Conservation (phyloP, 2,329 filamentous ascomycete genomes). For the Colletotrichum costaricense region DNA sequence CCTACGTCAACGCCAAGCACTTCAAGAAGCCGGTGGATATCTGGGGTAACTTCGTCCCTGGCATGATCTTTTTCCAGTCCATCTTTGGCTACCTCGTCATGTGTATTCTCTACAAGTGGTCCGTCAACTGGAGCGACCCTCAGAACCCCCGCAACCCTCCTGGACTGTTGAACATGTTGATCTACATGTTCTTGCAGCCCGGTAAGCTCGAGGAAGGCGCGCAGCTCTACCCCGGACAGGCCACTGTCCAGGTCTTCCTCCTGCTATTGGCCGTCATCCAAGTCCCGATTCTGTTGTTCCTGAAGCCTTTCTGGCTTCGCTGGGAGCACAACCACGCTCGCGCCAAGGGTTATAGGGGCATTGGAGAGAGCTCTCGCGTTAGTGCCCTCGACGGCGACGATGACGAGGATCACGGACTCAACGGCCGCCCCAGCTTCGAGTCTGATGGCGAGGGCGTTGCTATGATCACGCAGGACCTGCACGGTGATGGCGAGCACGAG, state of each 20-base stretch:
- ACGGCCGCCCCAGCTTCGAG: slow-evolving; percentile 61
- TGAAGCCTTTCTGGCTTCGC: slow-evolving; percentile 96
- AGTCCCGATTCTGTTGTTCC: slow-evolving; percentile 89
- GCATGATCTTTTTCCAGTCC: slow-evolving; percentile 99
- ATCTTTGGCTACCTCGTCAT: slow-evolving; percentile 98
- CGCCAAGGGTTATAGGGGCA: slow-evolving; percentile 89
- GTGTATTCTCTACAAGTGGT: slow-evolving; percentile 98
- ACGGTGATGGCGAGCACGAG: slow-evolving; percentile 82
- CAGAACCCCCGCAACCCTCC: slow-evolving; percentile 77
- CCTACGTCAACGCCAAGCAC: slow-evolving; percentile 92
- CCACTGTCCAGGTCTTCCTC: slow-evolving; percentile 78
- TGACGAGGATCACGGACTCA: slow-evolving; percentile 75
- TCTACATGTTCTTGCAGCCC: slow-evolving; percentile 98
- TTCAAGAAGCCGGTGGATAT: slow-evolving; percentile 97
- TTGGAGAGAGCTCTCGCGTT: slow-evolving; percentile 88
- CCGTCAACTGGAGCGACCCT: slow-evolving; percentile 79
- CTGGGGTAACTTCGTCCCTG: slow-evolving; percentile 96
- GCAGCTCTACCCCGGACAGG: slow-evolving; percentile 83
- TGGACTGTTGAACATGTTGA: slow-evolving; percentile 96
- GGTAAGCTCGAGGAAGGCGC: slow-evolving; percentile 72
- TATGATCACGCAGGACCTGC: slow-evolving; percentile 89
- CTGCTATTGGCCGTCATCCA: slow-evolving; percentile 86
- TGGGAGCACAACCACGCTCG: slow-evolving; percentile 93
- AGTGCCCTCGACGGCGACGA: slow-evolving; percentile 93
- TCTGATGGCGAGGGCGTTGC: slow-evolving; percentile 85